Percentiles rank a stretch among this genome's conserved stretches.
phyloP scores from a whole-genome alignment of 805 yeast species.

The Pichia ethanolica region DNA sequence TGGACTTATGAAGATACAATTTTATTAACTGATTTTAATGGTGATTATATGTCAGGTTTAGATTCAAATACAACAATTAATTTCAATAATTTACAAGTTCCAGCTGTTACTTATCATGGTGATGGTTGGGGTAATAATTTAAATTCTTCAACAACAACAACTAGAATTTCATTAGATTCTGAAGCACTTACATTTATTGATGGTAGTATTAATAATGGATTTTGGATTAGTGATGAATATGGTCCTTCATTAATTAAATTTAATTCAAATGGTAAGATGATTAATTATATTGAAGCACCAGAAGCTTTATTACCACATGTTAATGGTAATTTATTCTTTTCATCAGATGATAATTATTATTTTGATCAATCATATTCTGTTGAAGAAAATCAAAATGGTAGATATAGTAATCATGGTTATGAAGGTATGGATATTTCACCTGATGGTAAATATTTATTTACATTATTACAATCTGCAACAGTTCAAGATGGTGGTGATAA shows the following conservation, averaged over 20 bases:
- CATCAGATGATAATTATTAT: slow-evolving; percentile 24
- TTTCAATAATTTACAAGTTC: slow-evolving; percentile 21
- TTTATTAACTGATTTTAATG: slow-evolving; percentile 25
- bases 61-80: slow-evolving; percentile 24
- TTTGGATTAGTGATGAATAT: slow-evolving; percentile 29
- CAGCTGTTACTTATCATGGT: slow-evolving; percentile 23
- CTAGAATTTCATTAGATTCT: slow-evolving; percentile 26
- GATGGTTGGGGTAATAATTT: slow-evolving; percentile 26
- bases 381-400: slow-evolving; percentile 23
- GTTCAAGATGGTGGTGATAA: slow-evolving; percentile 28
- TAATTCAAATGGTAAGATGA: slow-evolving; percentile 19
- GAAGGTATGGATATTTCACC: slow-evolving; percentile 27
- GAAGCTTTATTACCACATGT: slow-evolving; percentile 25
- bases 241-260: slow-evolving; percentile 28
- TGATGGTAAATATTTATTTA: slow-evolving; percentile 24
- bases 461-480: slow-evolving; percentile 24
- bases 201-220: slow-evolving; percentile 26
- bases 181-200: slow-evolving; percentile 23
- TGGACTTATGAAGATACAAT: slow-evolving; percentile 26
- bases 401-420: slow-evolving; percentile 27
- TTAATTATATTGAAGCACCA: slow-evolving; percentile 25
- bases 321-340: slow-evolving; percentile 17
- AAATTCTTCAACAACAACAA: slow-evolving; percentile 15
- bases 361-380: slow-evolving; percentile 18
- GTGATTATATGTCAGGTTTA: slow-evolving; percentile 23